Base-by-base conservation (phyloP, 306 rosid species). In the Cotoneaster glaucophyllus region DNA sequence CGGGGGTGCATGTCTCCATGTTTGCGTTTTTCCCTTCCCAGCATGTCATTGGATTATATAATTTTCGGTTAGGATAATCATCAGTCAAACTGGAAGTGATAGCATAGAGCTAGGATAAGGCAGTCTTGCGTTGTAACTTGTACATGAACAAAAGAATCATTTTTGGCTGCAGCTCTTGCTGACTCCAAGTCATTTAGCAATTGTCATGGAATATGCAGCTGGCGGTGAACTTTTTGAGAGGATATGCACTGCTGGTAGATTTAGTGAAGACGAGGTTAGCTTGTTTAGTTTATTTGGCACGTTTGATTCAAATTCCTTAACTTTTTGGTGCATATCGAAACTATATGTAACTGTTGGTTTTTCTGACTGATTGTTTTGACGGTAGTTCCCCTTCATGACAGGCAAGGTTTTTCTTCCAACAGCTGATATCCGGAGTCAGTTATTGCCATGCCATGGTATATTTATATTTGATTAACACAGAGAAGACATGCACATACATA, bases 381-480 rank as follows among this genome's bases (percentile, higher is more conserved):
- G 3, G 48, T 44, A 28, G 32, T 54, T 79, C 45, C 57, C 14
- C 45, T 66, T 53, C 59, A 74, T 73, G 71, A 24, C 93, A 95
- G 99, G 99, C 96, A 6, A 95, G 99, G 75, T 95, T 83, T 87
- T 95, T 95, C 93, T 95, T 95, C 90, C 99, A 89, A 82, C 99
- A 95, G 85, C 87, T 95, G 71, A 88, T 95, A 83, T 95, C 97
- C 37, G 99, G 99, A 78, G 99, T 95, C 77, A 85, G 96, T 83
- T 90, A 95, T 75, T 90, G 97, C 77, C 99, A 95, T 74, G 81
- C 90, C 81, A 88, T 90, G 98, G 99, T 95, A 89, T 67, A 50
- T 43, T 17, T 18, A 25, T 25, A 31, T 13, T 14, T 58, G 76
- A 61, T 0, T 29, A 64, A 34, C 48, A 64, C 43, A 4, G 11